Percentiles rank a stretch among this genome's conserved stretches.
These are phyloP conservation scores for Sporobolomyces phaffii DNA, from an alignment of 768 basidiomycete species.

Conservation along the genomic window DNA sequence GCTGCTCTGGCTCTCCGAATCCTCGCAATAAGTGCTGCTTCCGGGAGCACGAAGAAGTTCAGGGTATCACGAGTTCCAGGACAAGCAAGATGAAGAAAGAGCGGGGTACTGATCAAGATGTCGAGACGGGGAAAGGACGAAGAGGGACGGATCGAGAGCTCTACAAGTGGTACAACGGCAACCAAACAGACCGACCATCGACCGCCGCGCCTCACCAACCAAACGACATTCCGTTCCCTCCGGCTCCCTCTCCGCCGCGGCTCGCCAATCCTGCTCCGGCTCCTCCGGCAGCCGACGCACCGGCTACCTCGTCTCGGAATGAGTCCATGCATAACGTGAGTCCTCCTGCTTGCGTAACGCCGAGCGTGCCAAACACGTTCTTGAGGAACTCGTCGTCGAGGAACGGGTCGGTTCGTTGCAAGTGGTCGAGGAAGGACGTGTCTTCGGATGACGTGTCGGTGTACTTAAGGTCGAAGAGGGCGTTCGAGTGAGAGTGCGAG, in stretches of 20 bases:
- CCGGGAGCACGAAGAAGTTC: too few relatives aligned
- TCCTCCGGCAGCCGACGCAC: neutral
- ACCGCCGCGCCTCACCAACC: neutral
- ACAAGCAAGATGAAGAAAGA: too few relatives aligned
- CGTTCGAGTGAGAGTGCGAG: neutral
- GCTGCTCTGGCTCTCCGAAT: too few relatives aligned
- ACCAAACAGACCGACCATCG: too few relatives aligned
- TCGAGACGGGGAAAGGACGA: too few relatives aligned
- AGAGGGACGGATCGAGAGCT: neutral
- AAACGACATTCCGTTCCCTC: neutral
- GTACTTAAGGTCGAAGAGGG: neutral
- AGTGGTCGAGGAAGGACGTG: neutral
- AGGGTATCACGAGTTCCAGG: too few relatives aligned
- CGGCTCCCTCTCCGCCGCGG: neutral
- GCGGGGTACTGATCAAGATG: too few relatives aligned
- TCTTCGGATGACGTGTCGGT: neutral
- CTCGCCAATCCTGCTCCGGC: neutral
- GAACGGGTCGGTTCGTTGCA: constrained; percentile 9
- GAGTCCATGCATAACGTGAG: constrained; percentile 6
- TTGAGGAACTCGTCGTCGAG: constrained; percentile 22
- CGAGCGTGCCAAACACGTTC: constrained; percentile 23
- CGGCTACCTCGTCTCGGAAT: neutral
- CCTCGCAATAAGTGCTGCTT: too few relatives aligned
- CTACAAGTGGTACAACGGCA: too few relatives aligned
- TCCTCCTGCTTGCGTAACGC: constrained; percentile 9